Evolutionary conservation across 495 filamentous ascomycete species (phyloP), one percentile per base, ranked within the genome.

Genomic region (Penicillium roqueforti): DNA sequence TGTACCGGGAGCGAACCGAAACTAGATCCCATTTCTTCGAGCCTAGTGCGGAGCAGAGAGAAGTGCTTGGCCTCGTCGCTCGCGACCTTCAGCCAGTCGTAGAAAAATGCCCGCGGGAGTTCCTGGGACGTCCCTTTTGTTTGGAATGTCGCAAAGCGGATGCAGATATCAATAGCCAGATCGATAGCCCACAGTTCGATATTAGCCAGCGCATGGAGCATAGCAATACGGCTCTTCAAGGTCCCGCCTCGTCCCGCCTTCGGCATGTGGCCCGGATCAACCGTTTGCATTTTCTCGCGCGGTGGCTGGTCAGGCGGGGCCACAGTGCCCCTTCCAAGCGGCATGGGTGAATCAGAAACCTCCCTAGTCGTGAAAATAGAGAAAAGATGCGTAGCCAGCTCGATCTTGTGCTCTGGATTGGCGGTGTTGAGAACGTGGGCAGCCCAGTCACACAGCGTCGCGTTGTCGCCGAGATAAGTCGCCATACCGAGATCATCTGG

Each of bases 141-240:
- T 14, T 70, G 74, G 51, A 80, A 80, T 9, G 73, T 66, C 26
- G 76, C 73, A 47, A 80, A 80, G 19, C 77, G 70, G 6, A 79
- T 70, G 46, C 77, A 77, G 49, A 80, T 79, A 56, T 80, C 77
- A 36, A 80, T 72, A n/a, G 77, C 77, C 13, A 80, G 65, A 46
- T 80, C 77, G 52, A 80, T 80, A 1, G 77, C 77, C 77, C 77
- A 80, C 10, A 74, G 67, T 56, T 80, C 77, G 32, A 80, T 79
- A 41, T 80, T 80, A 11, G 77, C 77, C 22, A 80, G 57, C 0
- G 77, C 76, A 37, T 80, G 77, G 3, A 80, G 70, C 75, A 80
- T 79, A 22, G 73, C 63, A 28, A 79, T 73, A 39, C 77, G 66
- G 48, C 76, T 79, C 57, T 75, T 80, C 31, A 76, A 38, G 7